Conservation (phyloP, 2,329 filamentous ascomycete species). For the Bipolaris zeicola region DNA sequence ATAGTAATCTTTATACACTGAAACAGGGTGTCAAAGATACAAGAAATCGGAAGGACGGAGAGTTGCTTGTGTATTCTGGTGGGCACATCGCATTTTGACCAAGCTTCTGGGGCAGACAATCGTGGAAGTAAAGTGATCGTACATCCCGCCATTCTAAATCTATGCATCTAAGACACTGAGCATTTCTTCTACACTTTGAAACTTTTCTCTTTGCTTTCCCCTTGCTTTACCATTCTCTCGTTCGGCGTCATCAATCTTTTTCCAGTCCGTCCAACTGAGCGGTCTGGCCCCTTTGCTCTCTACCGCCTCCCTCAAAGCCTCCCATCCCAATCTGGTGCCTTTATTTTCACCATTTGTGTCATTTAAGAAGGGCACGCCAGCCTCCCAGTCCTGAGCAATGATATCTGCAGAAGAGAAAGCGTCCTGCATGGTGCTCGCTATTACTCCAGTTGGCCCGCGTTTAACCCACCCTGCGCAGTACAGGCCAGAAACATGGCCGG, state of each 20-base stretch:
- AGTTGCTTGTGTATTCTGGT: neutral
- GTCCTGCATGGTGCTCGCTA: slow-evolving; percentile 94
- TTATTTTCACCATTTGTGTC: slow-evolving; percentile 37
- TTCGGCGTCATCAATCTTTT: slow-evolving; percentile 81
- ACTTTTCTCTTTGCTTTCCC: slow-evolving; percentile 80
- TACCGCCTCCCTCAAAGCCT: slow-evolving; percentile 69
- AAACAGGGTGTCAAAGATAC: too few species aligned
- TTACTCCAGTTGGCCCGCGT: slow-evolving; percentile 90
- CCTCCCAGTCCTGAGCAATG: slow-evolving; percentile 77
- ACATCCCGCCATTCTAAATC: neutral
- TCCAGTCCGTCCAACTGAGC: slow-evolving; percentile 86
- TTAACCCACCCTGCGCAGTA: slow-evolving; percentile 99
- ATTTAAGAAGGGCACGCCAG: slow-evolving; percentile 56
- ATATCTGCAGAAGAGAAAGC: slow-evolving; percentile 88
- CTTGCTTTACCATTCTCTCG: slow-evolving; percentile 65
- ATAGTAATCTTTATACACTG: too few species aligned
- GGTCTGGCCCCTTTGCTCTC: slow-evolving; percentile 61
- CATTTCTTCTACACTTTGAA: slow-evolving; percentile 64
- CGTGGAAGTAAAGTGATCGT: too few species aligned
- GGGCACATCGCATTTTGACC: neutral
- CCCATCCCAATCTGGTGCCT: slow-evolving; percentile 70
- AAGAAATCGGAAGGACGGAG: too few species aligned
- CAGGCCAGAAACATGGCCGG: slow-evolving; percentile 68
- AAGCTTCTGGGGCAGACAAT: neutral
- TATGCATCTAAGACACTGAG: slow-evolving; percentile 50